These are phyloP conservation scores for Nissolia schottii DNA, from an alignment of 306 rosid genomes.

Conservation along the genomic window DNA sequence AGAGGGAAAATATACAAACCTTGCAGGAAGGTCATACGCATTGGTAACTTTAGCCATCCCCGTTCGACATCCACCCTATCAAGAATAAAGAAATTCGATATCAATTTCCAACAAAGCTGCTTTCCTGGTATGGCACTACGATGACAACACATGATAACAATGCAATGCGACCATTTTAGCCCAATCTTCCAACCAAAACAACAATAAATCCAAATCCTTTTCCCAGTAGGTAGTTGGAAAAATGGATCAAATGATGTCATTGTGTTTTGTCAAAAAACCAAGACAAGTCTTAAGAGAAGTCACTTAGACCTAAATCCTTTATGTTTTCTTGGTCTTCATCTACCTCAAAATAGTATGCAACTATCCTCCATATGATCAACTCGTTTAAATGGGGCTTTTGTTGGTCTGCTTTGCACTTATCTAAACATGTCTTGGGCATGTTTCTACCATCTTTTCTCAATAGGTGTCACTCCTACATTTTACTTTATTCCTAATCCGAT, in stretches of 20 bases:
- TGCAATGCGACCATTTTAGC: background rate
- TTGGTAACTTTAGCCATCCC: conserved; percentile 96
- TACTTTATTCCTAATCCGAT: background rate
- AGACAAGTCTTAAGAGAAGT: background rate
- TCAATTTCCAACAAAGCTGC: conserved; percentile 20
- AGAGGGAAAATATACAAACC: conserved; percentile 45
- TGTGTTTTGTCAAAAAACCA: background rate
- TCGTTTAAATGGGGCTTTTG: background rate
- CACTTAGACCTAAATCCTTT: background rate
- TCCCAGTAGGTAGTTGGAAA: background rate
- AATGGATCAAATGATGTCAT: background rate
- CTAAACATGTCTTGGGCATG: background rate
- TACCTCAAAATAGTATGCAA: background rate
- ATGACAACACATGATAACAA: background rate
- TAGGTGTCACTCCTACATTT: background rate
- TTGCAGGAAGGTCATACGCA: conserved; percentile 95
- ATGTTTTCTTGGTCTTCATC: background rate
- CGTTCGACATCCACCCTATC: conserved; percentile 97
- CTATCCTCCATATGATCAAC: background rate
- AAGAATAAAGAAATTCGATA: conserved; percentile 29
- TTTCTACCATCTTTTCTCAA: background rate
- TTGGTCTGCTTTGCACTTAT: background rate
- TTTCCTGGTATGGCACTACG: background rate
- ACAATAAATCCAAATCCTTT: background rate
- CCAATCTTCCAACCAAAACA: conserved; percentile 1